Evolutionary conservation across 371 early-diverging fungal species (phyloP).

Genomic region (Apophysomyces variabilis): DNA sequence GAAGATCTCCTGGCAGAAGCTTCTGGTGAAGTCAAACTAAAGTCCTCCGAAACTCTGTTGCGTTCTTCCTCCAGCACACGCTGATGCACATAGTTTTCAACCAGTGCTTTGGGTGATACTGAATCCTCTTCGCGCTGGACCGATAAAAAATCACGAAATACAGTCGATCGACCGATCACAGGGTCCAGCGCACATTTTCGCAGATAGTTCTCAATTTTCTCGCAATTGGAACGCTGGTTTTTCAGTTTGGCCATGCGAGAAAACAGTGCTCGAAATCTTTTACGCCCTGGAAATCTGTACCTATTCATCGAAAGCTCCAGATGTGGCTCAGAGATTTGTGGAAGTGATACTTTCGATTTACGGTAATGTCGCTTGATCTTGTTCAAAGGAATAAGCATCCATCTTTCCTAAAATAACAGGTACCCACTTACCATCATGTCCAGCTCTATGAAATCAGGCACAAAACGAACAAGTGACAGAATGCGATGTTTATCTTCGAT

Average conservation of each 20-base stretch:
- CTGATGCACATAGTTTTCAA: constrained; percentile 4
- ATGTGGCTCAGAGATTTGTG: constrained; percentile 12
- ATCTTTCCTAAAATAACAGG: too few species aligned
- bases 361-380: constrained; percentile 20
- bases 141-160: constrained; percentile 34
- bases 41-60: not conserved
- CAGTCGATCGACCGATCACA: constrained; percentile 26
- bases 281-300: constrained; percentile 8
- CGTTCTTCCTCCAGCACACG: not conserved
- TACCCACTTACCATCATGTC: constrained; percentile 42
- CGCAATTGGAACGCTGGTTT: constrained; percentile 20
- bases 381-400: too few species aligned
- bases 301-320: not conserved
- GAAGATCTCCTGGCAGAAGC: constrained; percentile 7
- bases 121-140: constrained; percentile 29
- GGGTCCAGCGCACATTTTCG: constrained; percentile 28
- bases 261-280: constrained; percentile 11
- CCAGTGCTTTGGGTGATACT: not conserved
- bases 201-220: constrained; percentile 34
- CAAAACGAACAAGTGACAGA: constrained; percentile 53
- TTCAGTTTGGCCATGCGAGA: constrained; percentile 11
- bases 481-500: constrained; percentile 44
- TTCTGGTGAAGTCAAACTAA: not conserved
- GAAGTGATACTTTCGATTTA: constrained; percentile 14
- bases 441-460: constrained; percentile 64